A percentile compares a stretch with the other conserved stretches of the same genome.
These are phyloP conservation scores for Naganishia randhawae DNA, from an alignment of 768 basidiomycete species.

Conservation along the genomic window DNA sequence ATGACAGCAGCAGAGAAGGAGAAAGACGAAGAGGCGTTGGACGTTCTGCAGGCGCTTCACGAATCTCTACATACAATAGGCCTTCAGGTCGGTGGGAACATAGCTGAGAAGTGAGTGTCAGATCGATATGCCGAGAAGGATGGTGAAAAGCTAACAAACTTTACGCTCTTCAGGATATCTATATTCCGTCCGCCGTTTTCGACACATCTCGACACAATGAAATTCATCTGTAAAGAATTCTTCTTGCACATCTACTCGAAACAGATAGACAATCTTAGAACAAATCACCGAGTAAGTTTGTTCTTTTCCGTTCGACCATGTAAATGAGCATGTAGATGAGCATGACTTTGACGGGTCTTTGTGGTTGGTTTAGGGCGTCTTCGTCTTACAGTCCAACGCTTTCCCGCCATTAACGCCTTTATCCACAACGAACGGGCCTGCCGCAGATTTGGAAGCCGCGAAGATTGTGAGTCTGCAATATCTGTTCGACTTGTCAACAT, in stretches of 20 bases:
- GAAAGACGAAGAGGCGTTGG: slow-evolving; percentile 61
- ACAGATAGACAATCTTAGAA: slow-evolving; percentile 90
- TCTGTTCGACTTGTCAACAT: background rate
- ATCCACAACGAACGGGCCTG: slow-evolving; percentile 73
- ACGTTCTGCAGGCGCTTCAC: slow-evolving; percentile 70
- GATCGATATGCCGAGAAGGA: background rate
- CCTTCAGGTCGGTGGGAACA: slow-evolving; percentile 76
- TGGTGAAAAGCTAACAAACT: background rate
- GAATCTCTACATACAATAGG: slow-evolving; percentile 76
- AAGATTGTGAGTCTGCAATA: slow-evolving; percentile 59
- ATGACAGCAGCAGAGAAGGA: slow-evolving; percentile 44
- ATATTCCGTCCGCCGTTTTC: slow-evolving; percentile 69
- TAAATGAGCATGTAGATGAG: too few relatives aligned
- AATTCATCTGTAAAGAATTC: slow-evolving; percentile 95
- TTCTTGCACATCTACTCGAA: slow-evolving; percentile 90
- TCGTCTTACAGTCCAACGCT: slow-evolving; percentile 84
- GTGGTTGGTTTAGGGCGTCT: slow-evolving; percentile 64
- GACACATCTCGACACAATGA: slow-evolving; percentile 83
- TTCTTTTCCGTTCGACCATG: background rate
- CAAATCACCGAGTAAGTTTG: slow-evolving; percentile 76
- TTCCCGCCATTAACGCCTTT: slow-evolving; percentile 80
- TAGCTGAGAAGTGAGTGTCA: slow-evolving; percentile 69
- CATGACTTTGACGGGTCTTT: background rate
- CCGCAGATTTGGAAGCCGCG: slow-evolving; percentile 68
- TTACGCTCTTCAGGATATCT: slow-evolving; percentile 59